Conservation (phyloP, 176 grass and related monocot genomes). For the Eragrostis curvula region DNA sequence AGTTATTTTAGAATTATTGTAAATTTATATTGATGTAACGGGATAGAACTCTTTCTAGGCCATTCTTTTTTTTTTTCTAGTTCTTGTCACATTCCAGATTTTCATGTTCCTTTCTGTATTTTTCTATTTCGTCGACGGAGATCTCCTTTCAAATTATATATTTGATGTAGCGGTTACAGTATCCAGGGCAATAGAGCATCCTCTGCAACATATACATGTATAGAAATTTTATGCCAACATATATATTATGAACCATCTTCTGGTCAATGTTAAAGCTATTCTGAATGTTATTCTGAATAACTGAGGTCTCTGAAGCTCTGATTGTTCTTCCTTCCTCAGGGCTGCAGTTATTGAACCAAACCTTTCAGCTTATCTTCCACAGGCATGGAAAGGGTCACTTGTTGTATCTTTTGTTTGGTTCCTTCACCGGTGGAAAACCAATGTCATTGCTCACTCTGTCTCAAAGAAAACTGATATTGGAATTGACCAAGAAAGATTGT, state of each 20-base stretch:
- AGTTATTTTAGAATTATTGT: background rate
- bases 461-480: constrained; percentile 28
- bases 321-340: constrained; percentile 43
- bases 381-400: constrained; percentile 53
- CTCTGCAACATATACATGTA: background rate
- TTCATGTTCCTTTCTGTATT: constrained; percentile 3
- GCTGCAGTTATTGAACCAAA: constrained; percentile 55
- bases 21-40: background rate
- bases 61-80: background rate
- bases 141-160: background rate
- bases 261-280: background rate
- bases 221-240: background rate
- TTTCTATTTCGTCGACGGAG: constrained; percentile 1
- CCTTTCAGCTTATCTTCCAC: constrained; percentile 55
- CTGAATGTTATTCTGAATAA: constrained; percentile 5
- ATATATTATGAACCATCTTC: background rate
- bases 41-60: background rate
- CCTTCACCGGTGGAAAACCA: constrained; percentile 75
- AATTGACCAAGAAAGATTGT: constrained; percentile 58
- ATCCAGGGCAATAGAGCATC: background rate
- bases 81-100: background rate
- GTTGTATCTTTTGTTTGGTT: constrained; percentile 73
- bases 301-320: constrained; percentile 12
- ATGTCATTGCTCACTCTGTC: constrained; percentile 51
- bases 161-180: background rate